Evolutionary conservation across 2,329 filamentous ascomycete species (phyloP).

Genomic region (Aspergillus tamarii): DNA sequence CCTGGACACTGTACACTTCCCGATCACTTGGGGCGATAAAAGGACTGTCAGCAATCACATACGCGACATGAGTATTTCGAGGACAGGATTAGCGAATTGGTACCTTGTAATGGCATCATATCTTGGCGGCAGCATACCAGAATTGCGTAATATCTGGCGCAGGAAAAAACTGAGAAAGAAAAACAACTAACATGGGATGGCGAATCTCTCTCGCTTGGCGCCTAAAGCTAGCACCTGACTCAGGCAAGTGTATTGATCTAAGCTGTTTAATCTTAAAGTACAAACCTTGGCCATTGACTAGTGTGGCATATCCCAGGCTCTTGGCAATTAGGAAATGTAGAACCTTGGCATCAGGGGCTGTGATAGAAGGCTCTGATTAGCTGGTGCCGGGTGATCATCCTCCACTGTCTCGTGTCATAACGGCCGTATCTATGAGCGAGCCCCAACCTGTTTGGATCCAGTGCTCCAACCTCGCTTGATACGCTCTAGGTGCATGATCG

Average conservation of each 20-base stretch:
- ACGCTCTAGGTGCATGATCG: background rate
- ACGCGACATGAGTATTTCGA: background rate
- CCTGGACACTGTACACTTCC: background rate
- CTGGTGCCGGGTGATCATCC: background rate
- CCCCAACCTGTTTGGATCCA: background rate
- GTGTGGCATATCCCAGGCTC: background rate
- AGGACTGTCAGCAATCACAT: too few species aligned
- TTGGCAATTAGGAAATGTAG: background rate
- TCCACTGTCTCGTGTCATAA: background rate
- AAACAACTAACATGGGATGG: fast-evolving
- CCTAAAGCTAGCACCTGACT: background rate
- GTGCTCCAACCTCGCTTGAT: background rate
- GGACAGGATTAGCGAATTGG: background rate
- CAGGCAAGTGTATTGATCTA: background rate
- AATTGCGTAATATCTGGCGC: too few species aligned
- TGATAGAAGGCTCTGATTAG: background rate
- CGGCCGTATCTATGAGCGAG: too few species aligned
- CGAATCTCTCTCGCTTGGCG: background rate
- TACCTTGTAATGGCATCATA: background rate
- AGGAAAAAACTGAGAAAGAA: background rate
- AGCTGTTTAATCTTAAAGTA: background rate
- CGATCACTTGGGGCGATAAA: too few species aligned
- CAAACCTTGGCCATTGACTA: background rate
- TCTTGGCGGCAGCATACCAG: background rate
- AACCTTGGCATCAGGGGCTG: background rate